Percentiles rank a stretch among this genome's conserved stretches.
These are phyloP conservation scores for Neurospora cerealis DNA, from an alignment of 495 filamentous ascomycete species.

Conservation along the genomic window DNA sequence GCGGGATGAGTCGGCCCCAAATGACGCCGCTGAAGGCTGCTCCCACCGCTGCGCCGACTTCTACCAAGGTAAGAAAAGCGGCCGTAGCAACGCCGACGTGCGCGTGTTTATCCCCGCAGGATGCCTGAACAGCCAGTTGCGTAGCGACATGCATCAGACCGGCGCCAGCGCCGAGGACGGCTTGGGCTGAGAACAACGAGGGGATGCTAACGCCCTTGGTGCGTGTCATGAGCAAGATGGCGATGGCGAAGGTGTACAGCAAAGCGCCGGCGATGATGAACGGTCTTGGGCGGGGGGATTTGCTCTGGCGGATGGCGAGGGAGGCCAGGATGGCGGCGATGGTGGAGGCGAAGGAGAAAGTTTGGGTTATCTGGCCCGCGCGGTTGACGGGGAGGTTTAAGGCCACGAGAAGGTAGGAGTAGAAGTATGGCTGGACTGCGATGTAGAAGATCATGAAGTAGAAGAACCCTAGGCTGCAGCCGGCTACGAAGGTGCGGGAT, in stretches of 20 bases:
- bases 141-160: conserved; percentile 44
- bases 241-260: conserved; percentile 50
- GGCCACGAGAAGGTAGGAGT: conserved; percentile 56
- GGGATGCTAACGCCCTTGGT: conserved; percentile 36
- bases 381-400: conserved; percentile 42
- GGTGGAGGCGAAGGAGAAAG: conserved; percentile 42
- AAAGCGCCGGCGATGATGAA: conserved; percentile 41
- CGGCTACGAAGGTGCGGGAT: conserved; percentile 52
- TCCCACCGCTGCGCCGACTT: conserved; percentile 54
- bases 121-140: conserved; percentile 52
- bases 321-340: conserved; percentile 45
- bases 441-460: conserved; percentile 55
- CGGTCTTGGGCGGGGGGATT: conserved; percentile 14
- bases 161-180: conserved; percentile 58
- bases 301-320: conserved; percentile 44
- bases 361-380: conserved; percentile 43
- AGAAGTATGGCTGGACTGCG: conserved; percentile 51
- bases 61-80: conserved; percentile 43
- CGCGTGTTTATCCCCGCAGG: conserved; percentile 35
- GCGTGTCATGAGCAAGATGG: conserved; percentile 59
- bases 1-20: conserved; percentile 48
- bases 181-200: conserved; percentile 57
- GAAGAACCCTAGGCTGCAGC: conserved; percentile 44
- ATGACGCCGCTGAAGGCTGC: conserved; percentile 50
- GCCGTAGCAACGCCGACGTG: conserved; percentile 55